phyloP scores from a whole-genome alignment of 139 green algal genomes.

The Pseudopediastrum boryanum region DNA sequence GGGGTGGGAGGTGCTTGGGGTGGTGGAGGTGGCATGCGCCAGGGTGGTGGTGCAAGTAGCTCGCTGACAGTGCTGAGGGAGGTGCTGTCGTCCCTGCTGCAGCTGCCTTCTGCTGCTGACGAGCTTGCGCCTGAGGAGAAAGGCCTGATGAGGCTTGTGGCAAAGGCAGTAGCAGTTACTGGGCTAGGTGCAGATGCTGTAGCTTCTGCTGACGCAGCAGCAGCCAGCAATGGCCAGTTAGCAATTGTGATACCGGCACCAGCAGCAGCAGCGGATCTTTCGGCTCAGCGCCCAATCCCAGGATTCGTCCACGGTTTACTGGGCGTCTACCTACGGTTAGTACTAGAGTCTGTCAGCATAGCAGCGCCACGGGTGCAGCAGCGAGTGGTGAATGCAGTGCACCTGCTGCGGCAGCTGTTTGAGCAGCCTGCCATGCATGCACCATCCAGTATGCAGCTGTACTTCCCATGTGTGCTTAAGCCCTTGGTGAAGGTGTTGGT shows the following conservation, averaged over 20 bases:
- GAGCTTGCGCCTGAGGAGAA: not conserved
- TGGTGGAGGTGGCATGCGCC: not conserved
- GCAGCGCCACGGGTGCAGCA: not conserved
- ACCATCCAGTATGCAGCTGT: constrained; percentile 4
- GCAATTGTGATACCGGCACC: not conserved
- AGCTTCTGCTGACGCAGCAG: not conserved
- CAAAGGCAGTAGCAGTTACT: not conserved
- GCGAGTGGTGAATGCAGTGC: constrained; percentile 22
- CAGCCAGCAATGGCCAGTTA: not conserved
- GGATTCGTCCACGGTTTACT: constrained; percentile 31
- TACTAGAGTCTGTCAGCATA: constrained; percentile 12
- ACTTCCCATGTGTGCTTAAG: constrained; percentile 24
- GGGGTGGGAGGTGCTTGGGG: not conserved
- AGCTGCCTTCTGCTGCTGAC: constrained; percentile 2
- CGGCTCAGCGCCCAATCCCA: not conserved
- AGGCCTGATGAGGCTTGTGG: not conserved
- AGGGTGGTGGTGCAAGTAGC: not conserved
- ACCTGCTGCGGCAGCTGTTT: constrained; percentile 8
- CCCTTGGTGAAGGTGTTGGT: constrained; percentile 18
- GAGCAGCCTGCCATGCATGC: constrained; percentile 9
- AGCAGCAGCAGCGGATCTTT: not conserved
- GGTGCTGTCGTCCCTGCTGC: constrained; percentile 1
- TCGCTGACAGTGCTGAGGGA: constrained; percentile 23
- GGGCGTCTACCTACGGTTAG: constrained; percentile 4
- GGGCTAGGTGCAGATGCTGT: not conserved